Base-by-base conservation (phyloP, 1,139 yeast species). In the Pichia norvegensis region DNA sequence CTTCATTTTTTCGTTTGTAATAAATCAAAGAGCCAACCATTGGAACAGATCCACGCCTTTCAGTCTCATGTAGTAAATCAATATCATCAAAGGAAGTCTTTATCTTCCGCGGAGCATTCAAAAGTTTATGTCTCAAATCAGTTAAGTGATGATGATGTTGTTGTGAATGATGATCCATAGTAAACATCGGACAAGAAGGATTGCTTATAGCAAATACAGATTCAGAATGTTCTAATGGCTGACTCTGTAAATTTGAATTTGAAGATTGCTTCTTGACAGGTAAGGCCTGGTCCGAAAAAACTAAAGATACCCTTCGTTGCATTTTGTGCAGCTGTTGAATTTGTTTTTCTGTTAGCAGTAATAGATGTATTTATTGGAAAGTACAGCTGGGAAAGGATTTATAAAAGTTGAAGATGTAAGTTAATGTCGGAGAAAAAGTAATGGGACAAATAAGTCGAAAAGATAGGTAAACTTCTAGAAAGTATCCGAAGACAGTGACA, bases 1-100 rank as follows among this genome's bases (percentile, higher is more conserved):
- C 37, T 35, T 35, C 46, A 38, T 27, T 21, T 36, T 52, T 53
- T 23, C 49, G 47, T 45, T 47, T 53, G 33, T 48, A 56, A 40
- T 56, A 60, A 1, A 60, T 54, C 21, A 60, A 38, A 7, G 63
- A 60, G 3, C 62, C 61, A 22, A 58, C 51, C 53, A 60, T 41
- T 20, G 63, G 63, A 11, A 55, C 41, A 0, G 62, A 46, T 3
- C 62, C 63, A 17, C 19, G 45, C 7, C 33, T 40, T 17, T 33
- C 45, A 19, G 20, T n/a, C 11, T 29, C 9, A 9, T 7, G 27
- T 19, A 21, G 38, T 7, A 16, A 17, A 17, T 43, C 44, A 13
- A 38, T 23, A 29, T 43, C 47, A 29, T 46, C 47, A 8, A 40
- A 40, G 4, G 43, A 40, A 3, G 21, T 31, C 20, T 23, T 38